phyloP scores from a whole-genome alignment of 345 rosid species.

The Carallia pectinifolia region DNA sequence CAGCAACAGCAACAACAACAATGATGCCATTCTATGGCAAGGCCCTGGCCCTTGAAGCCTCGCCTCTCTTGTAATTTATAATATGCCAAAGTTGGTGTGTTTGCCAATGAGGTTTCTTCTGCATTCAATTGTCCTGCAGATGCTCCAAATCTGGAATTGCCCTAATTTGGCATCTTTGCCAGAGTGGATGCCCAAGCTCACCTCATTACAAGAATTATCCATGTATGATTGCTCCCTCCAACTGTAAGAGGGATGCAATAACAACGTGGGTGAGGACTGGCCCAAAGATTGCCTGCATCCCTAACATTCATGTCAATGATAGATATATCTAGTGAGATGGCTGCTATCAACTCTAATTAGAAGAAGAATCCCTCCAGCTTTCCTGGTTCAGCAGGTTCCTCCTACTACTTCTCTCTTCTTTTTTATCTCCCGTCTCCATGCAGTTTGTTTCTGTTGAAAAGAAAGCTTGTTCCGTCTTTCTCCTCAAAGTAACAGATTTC shows the following conservation, averaged over 20 bases:
- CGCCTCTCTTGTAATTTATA: not conserved
- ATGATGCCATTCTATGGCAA: not conserved
- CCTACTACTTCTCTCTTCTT: no score
- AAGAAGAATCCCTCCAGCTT: no score
- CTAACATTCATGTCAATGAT: not conserved
- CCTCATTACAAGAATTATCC: not conserved
- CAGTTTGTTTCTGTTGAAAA: no score
- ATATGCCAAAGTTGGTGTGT: not conserved
- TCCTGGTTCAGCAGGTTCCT: no score
- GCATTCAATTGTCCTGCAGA: not conserved
- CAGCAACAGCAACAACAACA: no score
- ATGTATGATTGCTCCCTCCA: not conserved
- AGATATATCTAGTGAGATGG: no score
- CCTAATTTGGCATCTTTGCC: constrained; percentile 5
- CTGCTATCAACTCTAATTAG: no score
- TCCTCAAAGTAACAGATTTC: no score
- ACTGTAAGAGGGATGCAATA: not conserved
- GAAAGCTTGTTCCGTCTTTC: no score
- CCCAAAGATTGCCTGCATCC: constrained; percentile 13
- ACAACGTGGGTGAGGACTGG: constrained; percentile 7
- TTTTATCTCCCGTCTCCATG: not conserved
- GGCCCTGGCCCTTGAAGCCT: constrained; percentile 14
- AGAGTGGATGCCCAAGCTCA: constrained; percentile 19
- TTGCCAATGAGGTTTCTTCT: constrained; percentile 12
- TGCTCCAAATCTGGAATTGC: not conserved